Conservation (phyloP, 306 rosid genomes). For the Prinsepia uniflora region DNA sequence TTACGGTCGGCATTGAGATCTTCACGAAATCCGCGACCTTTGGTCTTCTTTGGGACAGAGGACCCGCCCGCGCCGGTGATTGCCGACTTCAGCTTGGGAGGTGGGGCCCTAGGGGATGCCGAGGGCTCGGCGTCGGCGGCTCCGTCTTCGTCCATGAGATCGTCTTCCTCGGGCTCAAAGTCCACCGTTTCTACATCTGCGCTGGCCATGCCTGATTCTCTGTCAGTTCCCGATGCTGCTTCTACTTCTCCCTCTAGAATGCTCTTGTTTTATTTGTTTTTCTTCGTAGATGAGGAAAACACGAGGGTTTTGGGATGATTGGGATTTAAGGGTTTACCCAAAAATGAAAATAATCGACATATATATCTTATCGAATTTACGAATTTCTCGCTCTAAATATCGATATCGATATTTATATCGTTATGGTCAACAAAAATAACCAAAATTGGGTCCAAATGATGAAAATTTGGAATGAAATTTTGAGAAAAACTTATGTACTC, state of each 20-base stretch:
- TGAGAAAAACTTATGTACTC: too few species aligned
- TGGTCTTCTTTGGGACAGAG: slow-evolving; percentile 65
- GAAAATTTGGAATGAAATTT: too few species aligned
- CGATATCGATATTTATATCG: too few species aligned
- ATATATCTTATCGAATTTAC: too few species aligned
- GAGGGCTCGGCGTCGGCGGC: slow-evolving; percentile 63
- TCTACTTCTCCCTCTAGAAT: not conserved
- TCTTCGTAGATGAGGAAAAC: not conserved
- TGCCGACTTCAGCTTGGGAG: slow-evolving; percentile 91
- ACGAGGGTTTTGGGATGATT: slow-evolving; percentile 1
- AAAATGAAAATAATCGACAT: too few species aligned
- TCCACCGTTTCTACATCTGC: slow-evolving; percentile 93
- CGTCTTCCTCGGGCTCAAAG: slow-evolving; percentile 98
- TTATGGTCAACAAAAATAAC: too few species aligned
- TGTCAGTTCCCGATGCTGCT: not conserved
- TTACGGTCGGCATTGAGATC: slow-evolving; percentile 73
- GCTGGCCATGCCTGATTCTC: slow-evolving; percentile 49
- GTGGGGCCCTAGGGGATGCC: slow-evolving; percentile 71
- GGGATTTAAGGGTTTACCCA: slow-evolving; percentile 9
- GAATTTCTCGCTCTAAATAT: too few species aligned
- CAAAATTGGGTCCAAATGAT: too few species aligned
- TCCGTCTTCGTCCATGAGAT: slow-evolving; percentile 98
- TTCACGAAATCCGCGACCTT: slow-evolving; percentile 91
- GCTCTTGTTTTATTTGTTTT: not conserved
- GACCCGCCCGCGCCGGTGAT: slow-evolving; percentile 64